Evolutionary conservation across 106 monocot genomes (phyloP).

Genomic region (Dendrobium officinale): DNA sequence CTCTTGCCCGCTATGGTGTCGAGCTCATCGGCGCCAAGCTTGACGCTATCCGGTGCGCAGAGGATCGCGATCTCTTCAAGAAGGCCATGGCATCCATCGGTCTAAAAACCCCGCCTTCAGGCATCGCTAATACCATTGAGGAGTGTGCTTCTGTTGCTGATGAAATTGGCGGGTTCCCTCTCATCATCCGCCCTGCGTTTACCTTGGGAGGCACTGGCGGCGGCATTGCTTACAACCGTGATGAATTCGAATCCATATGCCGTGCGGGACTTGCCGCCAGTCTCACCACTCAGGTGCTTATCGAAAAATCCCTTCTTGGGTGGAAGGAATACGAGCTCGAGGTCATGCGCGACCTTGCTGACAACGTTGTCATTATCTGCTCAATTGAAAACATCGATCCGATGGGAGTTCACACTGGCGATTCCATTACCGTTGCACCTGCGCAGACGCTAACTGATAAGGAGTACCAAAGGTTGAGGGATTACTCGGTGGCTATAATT

Average conservation of each 20-base stretch:
- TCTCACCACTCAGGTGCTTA: constrained; percentile 69
- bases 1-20: constrained; percentile 49
- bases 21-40: constrained; percentile 93
- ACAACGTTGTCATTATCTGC: constrained; percentile 97
- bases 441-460: constrained; percentile 95
- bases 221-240: constrained; percentile 85
- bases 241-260: constrained; percentile 85
- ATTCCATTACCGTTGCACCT: constrained; percentile 93
- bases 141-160: constrained; percentile 70
- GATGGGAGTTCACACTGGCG: constrained; percentile 96
- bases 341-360: constrained; percentile 96
- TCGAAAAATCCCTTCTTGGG: constrained; percentile 93
- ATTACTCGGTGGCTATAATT: constrained; percentile 83
- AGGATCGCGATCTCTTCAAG: constrained; percentile 88
- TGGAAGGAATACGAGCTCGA: constrained; percentile 99
- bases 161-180: constrained; percentile 68
- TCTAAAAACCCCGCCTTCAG: constrained; percentile 90
- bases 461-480: constrained; percentile 94
- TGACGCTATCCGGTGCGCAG: constrained; percentile 68
- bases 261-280: constrained; percentile 76
- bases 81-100: constrained; percentile 84
- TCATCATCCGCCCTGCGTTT: constrained; percentile 89
- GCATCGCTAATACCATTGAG: constrained; percentile 80
- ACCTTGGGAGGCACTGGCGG: constrained; percentile 93
- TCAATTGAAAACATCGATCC: constrained; percentile 97